phyloP scores from a whole-genome alignment of 805 yeast genomes.

The Lipomyces lipofer region DNA sequence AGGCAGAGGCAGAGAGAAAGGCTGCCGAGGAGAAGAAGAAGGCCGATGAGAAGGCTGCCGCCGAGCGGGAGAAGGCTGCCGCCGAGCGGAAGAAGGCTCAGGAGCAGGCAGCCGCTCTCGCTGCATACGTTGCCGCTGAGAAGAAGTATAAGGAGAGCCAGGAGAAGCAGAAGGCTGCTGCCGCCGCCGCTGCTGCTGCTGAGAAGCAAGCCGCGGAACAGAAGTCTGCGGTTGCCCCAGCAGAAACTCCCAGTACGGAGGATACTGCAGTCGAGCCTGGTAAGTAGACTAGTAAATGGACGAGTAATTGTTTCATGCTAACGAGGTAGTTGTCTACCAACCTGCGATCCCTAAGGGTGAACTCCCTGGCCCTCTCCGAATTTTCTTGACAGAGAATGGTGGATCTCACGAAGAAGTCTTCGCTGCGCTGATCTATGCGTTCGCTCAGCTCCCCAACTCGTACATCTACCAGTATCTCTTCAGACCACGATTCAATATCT shows the following conservation, averaged over 20 bases:
- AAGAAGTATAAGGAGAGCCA: neutral
- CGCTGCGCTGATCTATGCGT: slow-evolving; percentile 30
- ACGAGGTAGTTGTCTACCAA: neutral
- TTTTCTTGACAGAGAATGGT: slow-evolving; percentile 24
- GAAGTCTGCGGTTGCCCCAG: slow-evolving; percentile 10
- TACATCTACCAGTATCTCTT: slow-evolving; percentile 25
- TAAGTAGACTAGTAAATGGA: too few species aligned
- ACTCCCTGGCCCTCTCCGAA: slow-evolving; percentile 25
- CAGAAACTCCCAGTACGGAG: neutral
- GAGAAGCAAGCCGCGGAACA: slow-evolving; percentile 1
- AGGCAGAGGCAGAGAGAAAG: slow-evolving; percentile 1
- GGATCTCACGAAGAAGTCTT: slow-evolving; percentile 31
- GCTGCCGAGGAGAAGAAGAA: slow-evolving; percentile 5
- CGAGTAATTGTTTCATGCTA: too few species aligned
- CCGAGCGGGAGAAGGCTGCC: too few species aligned
- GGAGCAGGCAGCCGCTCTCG: slow-evolving; percentile 5
- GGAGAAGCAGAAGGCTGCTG: neutral
- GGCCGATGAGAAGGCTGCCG: slow-evolving; percentile 5
- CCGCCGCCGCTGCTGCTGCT: neutral
- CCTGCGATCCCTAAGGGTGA: slow-evolving; percentile 21
- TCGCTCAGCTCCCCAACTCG: slow-evolving; percentile 29
- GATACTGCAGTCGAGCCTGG: slow-evolving; percentile 3
- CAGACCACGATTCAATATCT: slow-evolving; percentile 27
- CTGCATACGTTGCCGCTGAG: slow-evolving; percentile 3
- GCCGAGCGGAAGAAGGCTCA: slow-evolving; percentile 8